Conservation (phyloP, 805 yeast species). For the Metschnikowia corniflorae region DNA sequence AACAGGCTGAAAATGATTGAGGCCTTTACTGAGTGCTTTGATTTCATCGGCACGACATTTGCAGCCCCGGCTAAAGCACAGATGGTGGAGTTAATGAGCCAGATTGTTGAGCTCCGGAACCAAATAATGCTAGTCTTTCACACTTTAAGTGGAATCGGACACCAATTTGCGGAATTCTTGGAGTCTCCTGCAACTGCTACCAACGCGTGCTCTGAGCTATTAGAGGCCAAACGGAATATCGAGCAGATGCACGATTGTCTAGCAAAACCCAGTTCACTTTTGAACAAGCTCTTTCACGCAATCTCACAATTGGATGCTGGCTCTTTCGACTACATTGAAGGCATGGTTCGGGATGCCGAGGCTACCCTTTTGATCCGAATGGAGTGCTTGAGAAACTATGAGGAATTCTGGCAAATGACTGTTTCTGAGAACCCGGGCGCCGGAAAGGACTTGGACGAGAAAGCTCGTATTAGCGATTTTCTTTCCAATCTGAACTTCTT, state of each 20-base stretch:
- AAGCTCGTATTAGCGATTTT: neutral
- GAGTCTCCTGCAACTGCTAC: neutral
- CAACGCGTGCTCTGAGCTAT: neutral
- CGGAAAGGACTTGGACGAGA: neutral
- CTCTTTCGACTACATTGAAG: neutral
- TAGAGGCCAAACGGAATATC: neutral
- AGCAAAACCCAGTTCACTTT: neutral
- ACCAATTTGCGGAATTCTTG: constrained; percentile 2
- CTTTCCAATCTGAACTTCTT: neutral
- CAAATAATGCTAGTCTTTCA: neutral
- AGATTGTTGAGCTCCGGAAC: neutral
- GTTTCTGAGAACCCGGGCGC: no score
- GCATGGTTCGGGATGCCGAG: constrained; percentile 1
- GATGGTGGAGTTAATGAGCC: neutral
- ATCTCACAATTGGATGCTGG: neutral
- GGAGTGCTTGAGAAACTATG: neutral
- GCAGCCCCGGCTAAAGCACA: neutral
- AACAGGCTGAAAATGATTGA: neutral
- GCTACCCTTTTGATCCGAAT: neutral
- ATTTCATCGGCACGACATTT: neutral
- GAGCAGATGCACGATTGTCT: neutral
- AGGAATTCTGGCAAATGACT: no score
- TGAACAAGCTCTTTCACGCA: neutral
- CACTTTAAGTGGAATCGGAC: neutral
- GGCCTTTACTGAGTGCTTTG: neutral